Evolutionary conservation across 2,329 filamentous ascomycete species (phyloP).

Genomic region (Claviceps africana): DNA sequence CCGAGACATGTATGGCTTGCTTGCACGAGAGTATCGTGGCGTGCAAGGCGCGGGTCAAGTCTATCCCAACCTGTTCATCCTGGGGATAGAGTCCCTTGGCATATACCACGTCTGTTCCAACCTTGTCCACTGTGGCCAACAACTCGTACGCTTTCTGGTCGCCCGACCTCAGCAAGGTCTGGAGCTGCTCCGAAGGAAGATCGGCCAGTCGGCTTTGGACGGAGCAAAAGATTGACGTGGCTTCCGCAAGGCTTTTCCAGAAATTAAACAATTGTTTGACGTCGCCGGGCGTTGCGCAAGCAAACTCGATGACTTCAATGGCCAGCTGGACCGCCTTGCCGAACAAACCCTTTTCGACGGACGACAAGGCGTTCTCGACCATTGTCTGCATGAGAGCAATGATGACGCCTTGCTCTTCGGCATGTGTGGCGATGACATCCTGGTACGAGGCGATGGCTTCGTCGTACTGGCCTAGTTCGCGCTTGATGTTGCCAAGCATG

Average conservation of each 20-base stretch:
- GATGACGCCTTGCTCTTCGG: conserved; percentile 70
- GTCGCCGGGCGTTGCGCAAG: conserved; percentile 43
- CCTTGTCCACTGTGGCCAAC: conserved; percentile 56
- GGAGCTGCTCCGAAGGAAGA: conserved; percentile 47
- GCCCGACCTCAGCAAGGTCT: conserved; percentile 41
- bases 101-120: conserved; percentile 30
- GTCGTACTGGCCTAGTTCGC: conserved; percentile 82
- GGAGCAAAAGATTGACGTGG: conserved; percentile 69
- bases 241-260: conserved; percentile 87
- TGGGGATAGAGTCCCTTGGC: conserved; percentile 31
- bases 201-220: conserved; percentile 53
- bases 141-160: conserved; percentile 43
- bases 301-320: conserved; percentile 52
- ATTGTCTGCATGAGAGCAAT: conserved; percentile 81
- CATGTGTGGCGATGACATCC: conserved; percentile 52
- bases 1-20: conserved; percentile 59
- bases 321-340: conserved; percentile 67
- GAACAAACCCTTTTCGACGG: conserved; percentile 71
- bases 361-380: conserved; percentile 65
- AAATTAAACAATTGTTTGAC: conserved; percentile 72
- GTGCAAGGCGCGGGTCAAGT: conserved; percentile 47
- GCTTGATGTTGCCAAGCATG: conserved; percentile 88
- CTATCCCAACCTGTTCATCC: conserved; percentile 32
- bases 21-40: conserved; percentile 77
- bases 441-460: conserved; percentile 67